These are phyloP conservation scores for Mycosarcoma maydis DNA, from an alignment of 1,284 basidiomycete genomes.

Conservation along the genomic window DNA sequence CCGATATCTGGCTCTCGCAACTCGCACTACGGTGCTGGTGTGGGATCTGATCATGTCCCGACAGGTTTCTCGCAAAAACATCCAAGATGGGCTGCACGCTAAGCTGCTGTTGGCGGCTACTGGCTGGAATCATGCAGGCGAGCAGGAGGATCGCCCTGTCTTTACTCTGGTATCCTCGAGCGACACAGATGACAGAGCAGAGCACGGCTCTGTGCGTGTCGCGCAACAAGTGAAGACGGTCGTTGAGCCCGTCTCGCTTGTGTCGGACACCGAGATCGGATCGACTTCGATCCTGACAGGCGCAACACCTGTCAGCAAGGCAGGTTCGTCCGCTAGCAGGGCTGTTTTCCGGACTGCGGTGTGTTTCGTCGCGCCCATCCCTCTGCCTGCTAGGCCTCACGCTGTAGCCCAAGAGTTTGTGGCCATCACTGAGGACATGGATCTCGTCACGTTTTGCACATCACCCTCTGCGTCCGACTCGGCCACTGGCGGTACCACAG, in stretches of 20 bases:
- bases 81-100: slow-evolving; percentile 13
- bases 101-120: slow-evolving; percentile 17
- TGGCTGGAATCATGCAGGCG: not conserved
- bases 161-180: slow-evolving; percentile 22
- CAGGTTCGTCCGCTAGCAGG: slow-evolving; percentile 1
- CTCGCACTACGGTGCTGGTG: slow-evolving; percentile 30
- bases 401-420: slow-evolving; percentile 28
- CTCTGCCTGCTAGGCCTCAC: slow-evolving; percentile 13
- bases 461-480: slow-evolving; percentile 40
- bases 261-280: slow-evolving; percentile 29
- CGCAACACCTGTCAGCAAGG: not conserved
- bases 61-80: slow-evolving; percentile 33
- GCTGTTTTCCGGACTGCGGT: slow-evolving; percentile 20
- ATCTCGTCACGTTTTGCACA: slow-evolving; percentile 42
- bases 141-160: slow-evolving; percentile 10
- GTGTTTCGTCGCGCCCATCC: slow-evolving; percentile 22
- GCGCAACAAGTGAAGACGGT: slow-evolving; percentile 21
- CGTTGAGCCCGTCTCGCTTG: slow-evolving; percentile 32
- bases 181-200: not conserved
- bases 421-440: slow-evolving; percentile 46
- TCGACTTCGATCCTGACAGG: slow-evolving; percentile 9
- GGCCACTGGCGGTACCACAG: slow-evolving; percentile 14
- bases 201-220: not conserved
- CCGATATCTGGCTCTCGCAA: slow-evolving; percentile 49
- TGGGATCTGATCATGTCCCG: slow-evolving; percentile 61